Conservation (phyloP, 352 stramenopile species). For the Phytopythium montanum region DNA sequence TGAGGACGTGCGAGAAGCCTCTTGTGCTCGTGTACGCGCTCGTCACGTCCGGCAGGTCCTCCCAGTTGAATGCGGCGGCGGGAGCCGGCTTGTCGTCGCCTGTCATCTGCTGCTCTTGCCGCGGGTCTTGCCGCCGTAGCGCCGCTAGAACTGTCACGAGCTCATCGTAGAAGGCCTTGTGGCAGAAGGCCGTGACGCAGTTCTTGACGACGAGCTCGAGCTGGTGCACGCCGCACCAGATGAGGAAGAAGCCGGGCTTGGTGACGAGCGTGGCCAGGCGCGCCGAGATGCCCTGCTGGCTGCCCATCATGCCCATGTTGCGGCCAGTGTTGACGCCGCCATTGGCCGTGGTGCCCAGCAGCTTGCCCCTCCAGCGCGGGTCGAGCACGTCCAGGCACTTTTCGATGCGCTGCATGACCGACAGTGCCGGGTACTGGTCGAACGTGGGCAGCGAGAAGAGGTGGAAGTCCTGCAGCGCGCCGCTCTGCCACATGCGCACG, state of each 20-base stretch:
- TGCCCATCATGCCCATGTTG: constrained; percentile 36
- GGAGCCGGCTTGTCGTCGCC: constrained; percentile 6
- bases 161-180: constrained; percentile 51
- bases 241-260: constrained; percentile 47
- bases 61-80: constrained; percentile 16
- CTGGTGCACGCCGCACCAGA: constrained; percentile 58
- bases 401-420: constrained; percentile 32
- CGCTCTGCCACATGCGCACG: constrained; percentile 50
- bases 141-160: constrained; percentile 37
- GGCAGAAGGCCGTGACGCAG: constrained; percentile 34
- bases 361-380: constrained; percentile 41
- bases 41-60: constrained; percentile 39
- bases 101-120: constrained; percentile 10
- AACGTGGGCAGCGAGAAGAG: constrained; percentile 43
- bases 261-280: constrained; percentile 38
- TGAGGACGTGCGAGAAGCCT: constrained; percentile 37
- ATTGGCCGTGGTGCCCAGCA: constrained; percentile 47
- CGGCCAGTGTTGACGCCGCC: constrained; percentile 37
- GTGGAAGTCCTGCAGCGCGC: constrained; percentile 52
- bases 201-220: constrained; percentile 62
- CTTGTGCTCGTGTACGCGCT: constrained; percentile 22
- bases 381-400: constrained; percentile 48
- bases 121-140: constrained; percentile 17
- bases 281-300: constrained; percentile 39
- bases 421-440: constrained; percentile 29